Conservation (phyloP, 371 early-diverging fungal genomes). For the Mortierella sp. region DNA sequence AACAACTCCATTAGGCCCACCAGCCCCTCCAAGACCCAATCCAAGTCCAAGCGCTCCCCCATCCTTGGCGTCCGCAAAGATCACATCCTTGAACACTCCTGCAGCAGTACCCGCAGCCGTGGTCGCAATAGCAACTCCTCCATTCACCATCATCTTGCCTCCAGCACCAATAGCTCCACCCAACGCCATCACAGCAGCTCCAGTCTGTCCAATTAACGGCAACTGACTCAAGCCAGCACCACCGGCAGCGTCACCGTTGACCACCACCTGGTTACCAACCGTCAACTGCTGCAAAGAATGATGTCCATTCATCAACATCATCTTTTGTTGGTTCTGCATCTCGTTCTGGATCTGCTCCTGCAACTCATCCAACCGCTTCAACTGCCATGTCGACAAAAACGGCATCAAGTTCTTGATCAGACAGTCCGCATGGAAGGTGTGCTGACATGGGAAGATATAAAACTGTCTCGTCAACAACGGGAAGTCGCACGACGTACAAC, state of each 20-base stretch:
- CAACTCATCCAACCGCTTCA: slow-evolving; percentile 63
- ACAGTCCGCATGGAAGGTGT: slow-evolving; percentile 94
- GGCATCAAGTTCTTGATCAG: slow-evolving; percentile 75
- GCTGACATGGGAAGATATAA: slow-evolving; percentile 96
- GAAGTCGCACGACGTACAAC: slow-evolving; percentile 83
- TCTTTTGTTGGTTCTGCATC: slow-evolving; percentile 57
- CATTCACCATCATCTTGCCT: slow-evolving; percentile 53
- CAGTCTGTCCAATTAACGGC: slow-evolving; percentile 48
- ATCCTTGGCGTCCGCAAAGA: slow-evolving; percentile 50
- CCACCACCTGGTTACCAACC: not conserved
- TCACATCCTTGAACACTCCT: slow-evolving; percentile 59
- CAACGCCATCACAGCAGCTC: slow-evolving; percentile 56
- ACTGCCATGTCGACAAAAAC: slow-evolving; percentile 48
- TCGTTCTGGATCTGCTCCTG: slow-evolving; percentile 70
- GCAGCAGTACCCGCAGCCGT: slow-evolving; percentile 60
- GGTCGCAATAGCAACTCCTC: slow-evolving; percentile 50
- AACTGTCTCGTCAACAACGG: slow-evolving; percentile 89
- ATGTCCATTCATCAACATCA: slow-evolving; percentile 40
- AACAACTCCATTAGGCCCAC: slow-evolving; percentile 1
- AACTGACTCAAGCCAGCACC: slow-evolving; percentile 29
- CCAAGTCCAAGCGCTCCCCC: slow-evolving; percentile 23
- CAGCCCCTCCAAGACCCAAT: slow-evolving; percentile 23
- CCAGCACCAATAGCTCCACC: slow-evolving; percentile 56
- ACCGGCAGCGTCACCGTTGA: slow-evolving; percentile 19
- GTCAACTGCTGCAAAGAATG: slow-evolving; percentile 24